phyloP scores from a whole-genome alignment of 2,329 filamentous ascomycete species.

The Thielaviopsis euricoi region DNA sequence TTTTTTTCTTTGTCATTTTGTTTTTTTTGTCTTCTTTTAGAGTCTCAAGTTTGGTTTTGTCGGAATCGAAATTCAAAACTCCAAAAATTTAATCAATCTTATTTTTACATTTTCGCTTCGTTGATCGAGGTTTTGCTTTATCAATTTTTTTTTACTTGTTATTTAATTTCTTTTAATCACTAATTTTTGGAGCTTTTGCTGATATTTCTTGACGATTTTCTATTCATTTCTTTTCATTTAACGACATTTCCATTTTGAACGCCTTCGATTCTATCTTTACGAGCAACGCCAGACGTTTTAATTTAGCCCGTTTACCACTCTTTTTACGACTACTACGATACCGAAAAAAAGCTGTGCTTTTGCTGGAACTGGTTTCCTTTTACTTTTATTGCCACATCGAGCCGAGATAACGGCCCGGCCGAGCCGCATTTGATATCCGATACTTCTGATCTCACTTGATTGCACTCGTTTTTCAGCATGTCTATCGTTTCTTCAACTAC shows the following conservation, averaged over 20 bases:
- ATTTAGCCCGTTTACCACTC: slow-evolving; percentile 4
- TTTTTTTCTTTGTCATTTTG: slow-evolving; percentile 20
- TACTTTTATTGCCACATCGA: too few species aligned
- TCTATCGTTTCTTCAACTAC: not conserved
- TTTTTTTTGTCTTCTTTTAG: slow-evolving; percentile 12
- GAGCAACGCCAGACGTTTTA: slow-evolving; percentile 4
- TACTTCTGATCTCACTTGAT: not conserved
- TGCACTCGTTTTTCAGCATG: not conserved
- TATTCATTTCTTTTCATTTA: slow-evolving; percentile 1
- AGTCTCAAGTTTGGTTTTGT: slow-evolving; percentile 1
- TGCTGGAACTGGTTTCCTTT: not conserved
- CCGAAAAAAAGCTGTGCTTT: not conserved
- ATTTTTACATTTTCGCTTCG: slow-evolving; percentile 18
- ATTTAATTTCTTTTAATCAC: not conserved
- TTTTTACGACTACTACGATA: slow-evolving; percentile 19
- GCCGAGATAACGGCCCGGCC: not conserved
- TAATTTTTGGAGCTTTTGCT: not conserved
- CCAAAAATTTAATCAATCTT: not conserved
- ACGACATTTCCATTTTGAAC: slow-evolving; percentile 13
- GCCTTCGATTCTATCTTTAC: not conserved
- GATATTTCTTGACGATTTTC: slow-evolving; percentile 2
- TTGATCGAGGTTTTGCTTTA: slow-evolving; percentile 25
- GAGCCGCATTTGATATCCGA: not conserved
- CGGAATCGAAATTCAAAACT: slow-evolving; percentile 15
- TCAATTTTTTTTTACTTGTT: not conserved